Evolutionary conservation across 148 eudicot species (phyloP).

Genomic region (Cornus suecica): DNA sequence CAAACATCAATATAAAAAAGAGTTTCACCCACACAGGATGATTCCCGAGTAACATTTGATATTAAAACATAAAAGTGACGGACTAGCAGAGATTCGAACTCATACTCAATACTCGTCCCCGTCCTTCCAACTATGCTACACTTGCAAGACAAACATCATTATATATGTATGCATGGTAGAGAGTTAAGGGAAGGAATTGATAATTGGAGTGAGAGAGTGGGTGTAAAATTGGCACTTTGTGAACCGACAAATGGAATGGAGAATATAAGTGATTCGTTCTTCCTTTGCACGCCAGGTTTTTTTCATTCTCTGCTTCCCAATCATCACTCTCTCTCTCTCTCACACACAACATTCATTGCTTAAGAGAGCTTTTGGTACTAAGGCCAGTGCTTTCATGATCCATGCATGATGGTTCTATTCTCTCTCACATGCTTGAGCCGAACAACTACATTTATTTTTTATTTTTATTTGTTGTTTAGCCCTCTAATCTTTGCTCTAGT

Average conservation of each 20-base stretch:
- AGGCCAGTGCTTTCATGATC: background rate
- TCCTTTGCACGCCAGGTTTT: conserved; percentile 42
- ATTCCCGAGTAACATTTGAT: too few relatives aligned
- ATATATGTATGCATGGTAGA: background rate
- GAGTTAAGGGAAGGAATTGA: background rate
- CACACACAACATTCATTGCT: conserved; percentile 27
- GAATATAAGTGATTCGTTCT: conserved; percentile 28
- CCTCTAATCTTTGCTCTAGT: too few relatives aligned
- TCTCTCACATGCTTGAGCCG: background rate
- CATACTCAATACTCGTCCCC: too few relatives aligned
- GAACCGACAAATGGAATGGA: conserved; percentile 6
- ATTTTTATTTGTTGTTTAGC: too few relatives aligned
- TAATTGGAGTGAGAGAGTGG: background rate
- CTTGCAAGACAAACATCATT: background rate
- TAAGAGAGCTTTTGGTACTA: conserved; percentile 13
- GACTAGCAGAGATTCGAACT: too few relatives aligned
- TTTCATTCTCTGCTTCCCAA: conserved; percentile 21
- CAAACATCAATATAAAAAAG: too few relatives aligned
- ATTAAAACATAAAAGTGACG: background rate
- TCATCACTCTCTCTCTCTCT: conserved; percentile 20
- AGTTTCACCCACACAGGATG: too few relatives aligned
- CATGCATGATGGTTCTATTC: background rate
- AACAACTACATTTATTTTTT: too few relatives aligned
- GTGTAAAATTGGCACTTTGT: background rate
- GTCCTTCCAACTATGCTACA: too few relatives aligned